Evolutionary conservation across 2,329 filamentous ascomycete species (phyloP).

Genomic region (Monosporascus sp.): DNA sequence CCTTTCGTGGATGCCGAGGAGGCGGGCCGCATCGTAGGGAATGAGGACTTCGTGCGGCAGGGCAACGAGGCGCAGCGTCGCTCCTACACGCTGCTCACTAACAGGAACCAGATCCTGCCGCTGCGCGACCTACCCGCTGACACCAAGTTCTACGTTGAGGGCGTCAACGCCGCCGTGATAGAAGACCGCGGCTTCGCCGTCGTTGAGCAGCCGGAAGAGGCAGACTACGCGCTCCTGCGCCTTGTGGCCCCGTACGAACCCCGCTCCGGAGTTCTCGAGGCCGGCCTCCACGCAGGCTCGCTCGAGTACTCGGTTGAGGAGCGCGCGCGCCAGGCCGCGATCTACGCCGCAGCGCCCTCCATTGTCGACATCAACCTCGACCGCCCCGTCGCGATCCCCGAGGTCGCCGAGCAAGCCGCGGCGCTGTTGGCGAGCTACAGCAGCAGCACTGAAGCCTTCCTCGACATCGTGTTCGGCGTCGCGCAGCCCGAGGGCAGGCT

Average conservation of each 20-base stretch:
- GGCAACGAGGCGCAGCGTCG: constrained; percentile 31
- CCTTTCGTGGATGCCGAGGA: constrained; percentile 42
- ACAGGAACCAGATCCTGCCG: constrained; percentile 12
- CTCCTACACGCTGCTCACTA: constrained; percentile 20
- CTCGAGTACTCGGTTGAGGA: constrained; percentile 36
- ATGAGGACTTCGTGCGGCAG: constrained; percentile 34
- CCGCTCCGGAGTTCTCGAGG: constrained; percentile 36
- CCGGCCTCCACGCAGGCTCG: constrained; percentile 32
- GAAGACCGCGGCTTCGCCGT: constrained; percentile 25
- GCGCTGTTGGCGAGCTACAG: constrained; percentile 36
- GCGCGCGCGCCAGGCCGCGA: constrained; percentile 30
- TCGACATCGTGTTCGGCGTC: constrained; percentile 37
- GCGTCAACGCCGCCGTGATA: constrained; percentile 23
- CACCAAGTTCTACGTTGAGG: constrained; percentile 21
- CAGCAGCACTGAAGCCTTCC: constrained; percentile 33
- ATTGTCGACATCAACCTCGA: constrained; percentile 40
- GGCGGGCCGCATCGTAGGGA: constrained; percentile 37
- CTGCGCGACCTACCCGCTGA: constrained; percentile 3
- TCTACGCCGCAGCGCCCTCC: constrained; percentile 33
- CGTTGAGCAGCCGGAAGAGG: constrained; percentile 30
- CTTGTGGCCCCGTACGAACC: constrained; percentile 35
- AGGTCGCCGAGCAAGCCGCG: constrained; percentile 31
- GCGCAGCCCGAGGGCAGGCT: constrained; percentile 34
- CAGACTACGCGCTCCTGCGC: constrained; percentile 36
- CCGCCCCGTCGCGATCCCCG: constrained; percentile 37